Evolutionary conservation across 2,329 filamentous ascomycete genomes (phyloP).

Genomic region (Verticillium isaacii): DNA sequence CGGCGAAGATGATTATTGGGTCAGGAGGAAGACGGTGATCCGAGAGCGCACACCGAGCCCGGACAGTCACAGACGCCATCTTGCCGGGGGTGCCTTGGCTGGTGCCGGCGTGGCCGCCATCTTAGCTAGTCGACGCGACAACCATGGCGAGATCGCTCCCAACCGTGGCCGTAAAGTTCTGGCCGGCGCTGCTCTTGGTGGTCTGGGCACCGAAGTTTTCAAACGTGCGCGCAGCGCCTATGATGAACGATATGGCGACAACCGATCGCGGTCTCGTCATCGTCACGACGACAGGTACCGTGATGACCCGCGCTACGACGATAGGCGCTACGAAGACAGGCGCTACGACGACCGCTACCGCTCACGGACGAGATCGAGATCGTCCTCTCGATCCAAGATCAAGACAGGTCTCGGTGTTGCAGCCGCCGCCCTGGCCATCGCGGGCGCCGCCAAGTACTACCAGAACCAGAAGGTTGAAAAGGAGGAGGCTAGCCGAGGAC

Average conservation of each 20-base stretch:
- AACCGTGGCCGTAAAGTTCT: slow-evolving; percentile 54
- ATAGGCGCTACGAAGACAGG: slow-evolving; percentile 30
- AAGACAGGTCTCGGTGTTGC: slow-evolving; percentile 60
- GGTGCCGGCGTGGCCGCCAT: slow-evolving; percentile 59
- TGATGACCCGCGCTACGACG: slow-evolving; percentile 6
- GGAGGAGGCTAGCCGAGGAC: slow-evolving; percentile 53
- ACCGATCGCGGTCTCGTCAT: slow-evolving; percentile 12
- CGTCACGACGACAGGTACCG: slow-evolving; percentile 15
- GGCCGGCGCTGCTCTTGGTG: slow-evolving; percentile 58
- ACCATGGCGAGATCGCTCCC: slow-evolving; percentile 43
- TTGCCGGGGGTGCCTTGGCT: slow-evolving; percentile 61
- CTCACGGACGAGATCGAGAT: slow-evolving; percentile 20
- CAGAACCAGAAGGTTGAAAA: slow-evolving; percentile 56
- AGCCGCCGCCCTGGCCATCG: slow-evolving; percentile 58
- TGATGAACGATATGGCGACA: slow-evolving; percentile 42
- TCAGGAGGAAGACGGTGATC: slow-evolving; percentile 37
- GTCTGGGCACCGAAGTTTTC: slow-evolving; percentile 56
- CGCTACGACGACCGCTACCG: slow-evolving; percentile 48
- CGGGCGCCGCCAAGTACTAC: slow-evolving; percentile 61
- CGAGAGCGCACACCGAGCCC: slow-evolving; percentile 46
- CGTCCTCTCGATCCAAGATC: slow-evolving; percentile 33
- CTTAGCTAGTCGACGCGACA: slow-evolving; percentile 48
- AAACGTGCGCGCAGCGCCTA: slow-evolving; percentile 58
- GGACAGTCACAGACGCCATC: slow-evolving; percentile 51
- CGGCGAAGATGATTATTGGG: slow-evolving; percentile 37